Conservation (phyloP, 441 rosid species). For the Corymbia citriodora region DNA sequence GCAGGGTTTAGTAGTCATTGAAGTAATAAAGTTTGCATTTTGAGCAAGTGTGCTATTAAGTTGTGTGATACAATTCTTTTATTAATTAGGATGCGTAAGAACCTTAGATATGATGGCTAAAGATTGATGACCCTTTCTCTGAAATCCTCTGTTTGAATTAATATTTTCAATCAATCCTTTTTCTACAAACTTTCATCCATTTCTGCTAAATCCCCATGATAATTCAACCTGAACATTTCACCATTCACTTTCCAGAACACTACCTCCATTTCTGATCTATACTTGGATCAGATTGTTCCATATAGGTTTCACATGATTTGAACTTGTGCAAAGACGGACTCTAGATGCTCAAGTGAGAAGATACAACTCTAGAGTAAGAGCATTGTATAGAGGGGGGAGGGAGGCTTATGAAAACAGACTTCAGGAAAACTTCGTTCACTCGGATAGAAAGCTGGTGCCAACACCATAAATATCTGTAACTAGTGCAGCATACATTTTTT, state of each 20-base stretch:
- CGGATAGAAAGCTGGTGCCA: not conserved
- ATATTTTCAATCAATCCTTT: not conserved
- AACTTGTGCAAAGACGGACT: not conserved
- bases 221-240: not conserved
- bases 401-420: not conserved
- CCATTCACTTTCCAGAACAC: not conserved
- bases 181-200: not conserved
- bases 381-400: not conserved
- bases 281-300: not conserved
- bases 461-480: not conserved
- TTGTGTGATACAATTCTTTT: not conserved
- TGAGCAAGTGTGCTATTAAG: not conserved
- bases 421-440: not conserved
- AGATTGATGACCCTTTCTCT: not conserved
- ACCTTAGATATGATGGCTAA: not conserved
- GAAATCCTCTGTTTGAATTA: not conserved
- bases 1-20: not conserved
- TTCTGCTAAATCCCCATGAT: not conserved
- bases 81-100: not conserved
- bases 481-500: not conserved
- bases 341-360: not conserved
- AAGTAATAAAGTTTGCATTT: not conserved
- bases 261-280: not conserved
- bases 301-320: not conserved
- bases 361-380: not conserved